Base-by-base conservation (phyloP, 2,329 filamentous ascomycete species). In the Podosphaera fusca region DNA sequence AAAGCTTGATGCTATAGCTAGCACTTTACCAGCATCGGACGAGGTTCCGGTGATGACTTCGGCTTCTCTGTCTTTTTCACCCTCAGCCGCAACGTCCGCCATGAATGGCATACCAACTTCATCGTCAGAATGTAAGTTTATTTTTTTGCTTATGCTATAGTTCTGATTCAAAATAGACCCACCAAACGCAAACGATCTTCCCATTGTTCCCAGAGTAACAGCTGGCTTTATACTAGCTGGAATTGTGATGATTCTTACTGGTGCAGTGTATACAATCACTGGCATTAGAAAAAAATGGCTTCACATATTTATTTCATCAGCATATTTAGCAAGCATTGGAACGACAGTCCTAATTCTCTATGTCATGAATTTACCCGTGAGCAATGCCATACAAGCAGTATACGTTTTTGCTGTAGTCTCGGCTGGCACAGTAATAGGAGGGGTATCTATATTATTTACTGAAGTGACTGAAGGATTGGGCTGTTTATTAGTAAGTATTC, bases 261-360 rank as follows among this genome's bases (percentile, higher is more conserved):
- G 90, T n/a, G 65, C 76, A 7, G 72, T 78, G 5, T 84, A 92
- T 66, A 76, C 79, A 6, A 69, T 95, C 29, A 76, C 94, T 62
- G 89, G 89, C 1, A 87, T 94, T 65, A 90, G 87, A 69, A 87
- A 87, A 64, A 76, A 77, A 68, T 82, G 78, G 78, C 75, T 90
- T 10, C 84, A 92, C 66, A 81, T 85, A 14, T 94, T 85, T 68
- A 76, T 94, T 58, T 92, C 88, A 12, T 79, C 83, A 0, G 85
- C 80, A 4, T 89, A 85, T 63, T 72, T 92, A 33, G 75, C 79
- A 30, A 78, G 81, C 50, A 71, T 95, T 40, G 81, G 84, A 14
- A 81, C 92, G 10, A 80, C 84, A 0, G 84, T 95, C 2, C 73
- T 96, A 30, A 87, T 95, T 57, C 69, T 94, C 50, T 95, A 95